phyloP scores from a whole-genome alignment of 2,329 filamentous ascomycete genomes.

The Helotiales sp. region DNA sequence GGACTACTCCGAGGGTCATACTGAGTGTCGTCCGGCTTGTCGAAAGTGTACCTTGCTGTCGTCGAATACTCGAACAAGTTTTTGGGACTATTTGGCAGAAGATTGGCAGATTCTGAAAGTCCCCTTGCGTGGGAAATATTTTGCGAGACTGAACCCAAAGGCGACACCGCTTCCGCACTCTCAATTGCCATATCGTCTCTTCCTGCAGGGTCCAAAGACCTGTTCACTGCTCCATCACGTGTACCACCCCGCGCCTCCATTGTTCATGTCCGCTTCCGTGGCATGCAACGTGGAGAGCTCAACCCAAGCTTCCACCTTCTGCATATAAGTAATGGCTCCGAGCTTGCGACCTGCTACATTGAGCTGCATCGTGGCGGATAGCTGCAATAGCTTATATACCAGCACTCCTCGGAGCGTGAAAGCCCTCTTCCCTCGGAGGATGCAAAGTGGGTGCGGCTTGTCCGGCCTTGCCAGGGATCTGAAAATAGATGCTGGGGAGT shows the following conservation, averaged over 20 bases:
- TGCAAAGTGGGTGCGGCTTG: constrained; percentile 1
- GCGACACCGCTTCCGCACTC: neutral
- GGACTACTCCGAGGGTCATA: neutral
- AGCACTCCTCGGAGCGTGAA: neutral
- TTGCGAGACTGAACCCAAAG: neutral
- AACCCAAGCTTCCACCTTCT: constrained; percentile 1
- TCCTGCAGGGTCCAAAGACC: constrained; percentile 5
- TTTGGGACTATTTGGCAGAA: constrained; percentile 12
- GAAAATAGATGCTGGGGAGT: constrained; percentile 17
- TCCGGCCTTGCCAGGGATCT: constrained; percentile 7
- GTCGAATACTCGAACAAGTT: constrained; percentile 19
- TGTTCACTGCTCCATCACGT: constrained; percentile 18
- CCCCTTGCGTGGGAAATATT: constrained; percentile 11
- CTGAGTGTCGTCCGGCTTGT: constrained; percentile 2
- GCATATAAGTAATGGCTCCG: constrained; percentile 8
- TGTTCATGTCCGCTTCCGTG: constrained; percentile 2
- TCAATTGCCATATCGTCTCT: constrained; percentile 10
- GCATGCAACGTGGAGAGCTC: neutral
- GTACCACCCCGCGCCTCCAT: constrained; percentile 9
- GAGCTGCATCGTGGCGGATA: constrained; percentile 11
- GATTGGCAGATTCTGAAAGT: constrained; percentile 15
- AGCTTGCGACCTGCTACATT: neutral
- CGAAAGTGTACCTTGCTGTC: constrained; percentile 7
- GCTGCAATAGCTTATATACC: constrained; percentile 9
- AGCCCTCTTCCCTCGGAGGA: neutral